A percentile compares a stretch with the other conserved stretches of the same genome.
phyloP scores from a whole-genome alignment of 345 rosid species.

The Citrus medica region DNA sequence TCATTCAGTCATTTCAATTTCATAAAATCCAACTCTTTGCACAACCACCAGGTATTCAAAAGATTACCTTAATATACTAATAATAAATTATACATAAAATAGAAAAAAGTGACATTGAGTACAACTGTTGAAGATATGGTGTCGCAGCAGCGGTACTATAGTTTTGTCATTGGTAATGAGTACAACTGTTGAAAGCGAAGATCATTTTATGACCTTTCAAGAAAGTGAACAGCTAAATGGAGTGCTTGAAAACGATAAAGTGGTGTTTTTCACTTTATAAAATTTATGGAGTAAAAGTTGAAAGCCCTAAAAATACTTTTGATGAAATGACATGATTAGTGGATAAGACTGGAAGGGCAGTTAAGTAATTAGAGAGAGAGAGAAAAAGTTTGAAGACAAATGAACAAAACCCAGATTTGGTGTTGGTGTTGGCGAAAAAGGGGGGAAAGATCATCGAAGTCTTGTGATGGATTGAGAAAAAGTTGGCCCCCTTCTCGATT shows the following conservation, averaged over 20 bases:
- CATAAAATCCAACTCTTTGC: too few species aligned
- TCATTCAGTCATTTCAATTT: too few species aligned
- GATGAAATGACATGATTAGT: neutral
- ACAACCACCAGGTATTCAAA: too few species aligned
- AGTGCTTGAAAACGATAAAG: neutral
- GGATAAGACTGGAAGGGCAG: conserved; percentile 15
- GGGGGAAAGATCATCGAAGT: too few species aligned
- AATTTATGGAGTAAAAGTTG: neutral
- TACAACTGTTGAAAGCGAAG: neutral
- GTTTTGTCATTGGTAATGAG: neutral
- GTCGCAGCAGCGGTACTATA: too few species aligned
- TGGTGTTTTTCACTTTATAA: neutral
- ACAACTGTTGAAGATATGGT: too few species aligned
- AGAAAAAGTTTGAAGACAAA: neutral
- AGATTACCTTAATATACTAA: too few species aligned
- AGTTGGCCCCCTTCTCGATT: neutral
- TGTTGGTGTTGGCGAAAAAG: conserved; percentile 10
- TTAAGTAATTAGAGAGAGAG: neutral
- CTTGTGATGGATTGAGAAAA: neutral
- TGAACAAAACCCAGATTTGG: conserved; percentile 9
- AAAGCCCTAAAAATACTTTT: neutral
- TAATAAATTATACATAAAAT: too few species aligned
- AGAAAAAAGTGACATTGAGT: too few species aligned
- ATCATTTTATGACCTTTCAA: neutral
- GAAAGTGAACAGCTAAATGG: neutral